Evolutionary conservation across 2,329 filamentous ascomycete genomes (phyloP), one percentile per base, ranked within the genome.

Genomic region (Microsporum audouinii): DNA sequence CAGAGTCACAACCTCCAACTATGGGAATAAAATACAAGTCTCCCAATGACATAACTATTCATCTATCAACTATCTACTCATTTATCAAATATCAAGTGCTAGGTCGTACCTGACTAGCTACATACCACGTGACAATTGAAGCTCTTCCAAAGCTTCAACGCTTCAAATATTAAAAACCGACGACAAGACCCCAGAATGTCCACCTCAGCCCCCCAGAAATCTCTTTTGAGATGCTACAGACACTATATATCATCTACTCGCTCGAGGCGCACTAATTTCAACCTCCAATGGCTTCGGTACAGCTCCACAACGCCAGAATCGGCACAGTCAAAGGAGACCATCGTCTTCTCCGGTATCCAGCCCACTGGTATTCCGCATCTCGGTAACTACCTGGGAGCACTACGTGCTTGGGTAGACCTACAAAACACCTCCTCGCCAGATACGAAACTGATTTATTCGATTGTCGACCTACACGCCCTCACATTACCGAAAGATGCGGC

Each of bases 331-430:
- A 12, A 27, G 14, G 62, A 66, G 6, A 66, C 79, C 60, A 79
- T 87, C 62, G 84, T 97, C 69, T 96, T 99, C 78, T 97, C 94
- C 2, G 94, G 91, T 59, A 99, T 99, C 68, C 94, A 99, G 74
- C 94, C 94, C 17, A 99, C 94, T 0, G 94, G 92, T 39, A 82
- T 95, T 29, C 94, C 94, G 12, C 94, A 99, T 73, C 77, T 99
- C 34, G 94, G 94, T 60, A 99, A 99, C 76, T 99, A 96, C 74
- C 82, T 95, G 8, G 94, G 94, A 31, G 94, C 94, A 14, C 77
- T 99, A 60, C 83, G 84, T 58, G 85, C 90, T 79, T 99, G 94
- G 94, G 87, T 88, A 55, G 80, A 81, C 63, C 79, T 96, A 5
- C 92, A 99, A 66, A 78, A 90, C 63, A 77, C 81, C 41, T 62